Conservation (phyloP, 768 basidiomycete species). For the Coprinellus aureogranulatus region DNA sequence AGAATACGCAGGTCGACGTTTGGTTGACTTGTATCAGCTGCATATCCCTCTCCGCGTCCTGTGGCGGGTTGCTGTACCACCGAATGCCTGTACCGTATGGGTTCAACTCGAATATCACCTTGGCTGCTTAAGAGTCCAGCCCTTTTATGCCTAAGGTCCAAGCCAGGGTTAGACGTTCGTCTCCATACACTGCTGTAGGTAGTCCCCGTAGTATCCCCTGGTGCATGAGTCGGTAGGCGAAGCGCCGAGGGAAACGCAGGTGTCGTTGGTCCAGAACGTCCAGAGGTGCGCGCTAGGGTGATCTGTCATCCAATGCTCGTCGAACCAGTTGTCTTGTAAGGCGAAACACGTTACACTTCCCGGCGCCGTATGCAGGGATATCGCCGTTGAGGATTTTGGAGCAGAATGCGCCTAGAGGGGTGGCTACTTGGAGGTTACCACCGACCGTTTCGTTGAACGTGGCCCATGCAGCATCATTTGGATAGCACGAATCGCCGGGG, state of each 20-base stretch:
- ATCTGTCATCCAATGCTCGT: conserved; percentile 8
- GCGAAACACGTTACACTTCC: neutral
- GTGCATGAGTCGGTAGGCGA: conserved; percentile 10
- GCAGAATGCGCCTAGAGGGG: conserved; percentile 11
- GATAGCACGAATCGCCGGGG: conserved; percentile 10
- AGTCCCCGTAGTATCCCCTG: conserved; percentile 12
- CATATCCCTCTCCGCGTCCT: too few species aligned
- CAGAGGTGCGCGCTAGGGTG: conserved; percentile 5
- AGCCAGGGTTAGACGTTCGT: too few species aligned
- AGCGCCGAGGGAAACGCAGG: conserved; percentile 13
- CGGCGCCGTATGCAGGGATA: conserved; percentile 6
- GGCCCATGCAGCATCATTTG: neutral
- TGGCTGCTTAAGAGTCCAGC: too few species aligned
- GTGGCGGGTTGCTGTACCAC: too few species aligned
- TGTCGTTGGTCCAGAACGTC: conserved; percentile 13
- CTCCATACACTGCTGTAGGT: too few species aligned
- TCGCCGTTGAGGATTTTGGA: conserved; percentile 9
- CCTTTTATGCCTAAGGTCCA: too few species aligned
- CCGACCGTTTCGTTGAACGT: conserved; percentile 10
- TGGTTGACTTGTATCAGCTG: too few species aligned
- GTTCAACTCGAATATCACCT: too few species aligned
- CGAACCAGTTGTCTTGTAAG: neutral
- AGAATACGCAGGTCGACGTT: too few species aligned
- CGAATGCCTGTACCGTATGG: too few species aligned
- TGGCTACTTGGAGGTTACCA: conserved; percentile 10